phyloP scores from a whole-genome alignment of 2,329 filamentous ascomycete genomes.

The Alternaria atra region DNA sequence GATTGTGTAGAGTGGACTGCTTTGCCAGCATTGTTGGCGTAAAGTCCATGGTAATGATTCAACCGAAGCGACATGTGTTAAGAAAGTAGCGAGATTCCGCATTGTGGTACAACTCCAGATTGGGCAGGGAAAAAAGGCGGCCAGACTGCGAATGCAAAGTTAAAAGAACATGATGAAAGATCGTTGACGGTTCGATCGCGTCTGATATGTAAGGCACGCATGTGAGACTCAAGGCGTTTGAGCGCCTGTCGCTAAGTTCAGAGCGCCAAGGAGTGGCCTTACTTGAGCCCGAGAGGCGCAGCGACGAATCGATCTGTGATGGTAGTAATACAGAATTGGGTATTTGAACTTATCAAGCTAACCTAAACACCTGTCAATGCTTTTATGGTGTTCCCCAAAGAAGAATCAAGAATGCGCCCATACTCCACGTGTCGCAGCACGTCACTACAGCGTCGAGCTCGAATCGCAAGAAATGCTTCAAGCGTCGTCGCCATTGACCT shows the following conservation, averaged over 20 bases:
- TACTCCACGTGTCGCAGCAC: background rate
- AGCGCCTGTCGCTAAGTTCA: conserved; percentile 17
- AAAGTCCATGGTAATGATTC: conserved; percentile 8
- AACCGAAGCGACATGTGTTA: background rate
- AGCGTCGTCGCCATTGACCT: conserved; percentile 39
- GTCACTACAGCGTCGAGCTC: background rate
- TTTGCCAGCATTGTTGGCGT: conserved; percentile 39
- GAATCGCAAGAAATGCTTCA: background rate
- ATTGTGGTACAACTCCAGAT: background rate
- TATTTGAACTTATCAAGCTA: conserved; percentile 31
- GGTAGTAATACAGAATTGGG: conserved; percentile 19
- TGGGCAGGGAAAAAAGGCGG: background rate
- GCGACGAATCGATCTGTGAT: background rate
- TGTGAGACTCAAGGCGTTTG: conserved; percentile 32
- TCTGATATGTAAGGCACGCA: conserved; percentile 8
- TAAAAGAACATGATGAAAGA: background rate
- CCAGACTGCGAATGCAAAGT: background rate
- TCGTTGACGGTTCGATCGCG: background rate
- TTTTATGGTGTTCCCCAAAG: conserved; percentile 5
- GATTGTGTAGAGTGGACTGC: conserved; percentile 23
- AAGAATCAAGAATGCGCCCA: background rate
- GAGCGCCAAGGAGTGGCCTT: conserved; percentile 11
- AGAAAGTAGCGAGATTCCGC: background rate
- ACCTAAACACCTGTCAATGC: conserved; percentile 39
- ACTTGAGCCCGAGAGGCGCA: background rate